A percentile compares a stretch with the other conserved stretches of the same genome.
Conservation (phyloP, 345 rosid species). For the Ceriops decandra region DNA sequence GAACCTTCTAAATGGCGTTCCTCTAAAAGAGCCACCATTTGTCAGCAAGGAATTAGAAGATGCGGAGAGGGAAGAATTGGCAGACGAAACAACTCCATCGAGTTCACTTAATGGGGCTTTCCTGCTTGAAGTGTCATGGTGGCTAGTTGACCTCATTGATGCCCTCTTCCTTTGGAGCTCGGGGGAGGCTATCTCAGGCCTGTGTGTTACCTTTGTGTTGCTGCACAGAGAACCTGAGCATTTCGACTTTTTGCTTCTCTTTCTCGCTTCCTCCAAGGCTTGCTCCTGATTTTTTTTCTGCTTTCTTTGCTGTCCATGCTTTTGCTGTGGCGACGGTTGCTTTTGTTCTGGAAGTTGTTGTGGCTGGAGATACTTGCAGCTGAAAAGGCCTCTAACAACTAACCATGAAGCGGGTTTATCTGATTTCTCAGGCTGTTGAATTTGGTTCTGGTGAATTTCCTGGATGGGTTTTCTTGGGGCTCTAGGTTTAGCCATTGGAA, state of each 20-base stretch:
- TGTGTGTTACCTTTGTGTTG: constrained; percentile 62
- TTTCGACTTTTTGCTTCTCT: constrained; percentile 65
- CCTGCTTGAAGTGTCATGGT: constrained; percentile 37
- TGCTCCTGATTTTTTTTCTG: constrained; percentile 9
- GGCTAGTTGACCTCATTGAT: constrained; percentile 18
- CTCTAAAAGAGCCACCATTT: constrained; percentile 37
- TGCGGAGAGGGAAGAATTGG: constrained; percentile 40
- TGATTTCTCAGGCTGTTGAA: constrained; percentile 23
- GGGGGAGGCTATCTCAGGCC: constrained; percentile 41
- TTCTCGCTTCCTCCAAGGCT: constrained; percentile 35
- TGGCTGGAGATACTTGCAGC: constrained; percentile 37
- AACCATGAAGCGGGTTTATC: constrained; percentile 55
- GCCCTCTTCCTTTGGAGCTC: constrained; percentile 46
- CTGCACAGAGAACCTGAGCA: constrained; percentile 77
- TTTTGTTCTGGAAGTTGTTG: constrained; percentile 18
- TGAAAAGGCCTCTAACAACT: constrained; percentile 47
- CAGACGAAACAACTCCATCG: constrained; percentile 34
- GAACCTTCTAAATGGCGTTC: constrained; percentile 65
- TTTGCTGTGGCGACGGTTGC: neutral
- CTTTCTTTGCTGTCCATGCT: constrained; percentile 9
- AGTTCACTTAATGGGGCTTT: constrained; percentile 44
- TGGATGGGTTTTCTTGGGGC: constrained; percentile 31
- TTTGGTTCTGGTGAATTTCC: constrained; percentile 33
- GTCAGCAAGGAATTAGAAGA: constrained; percentile 34
- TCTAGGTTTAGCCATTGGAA: constrained; percentile 46